These are phyloP conservation scores for Penicillium concentricum DNA, from an alignment of 2,329 filamentous ascomycete species.

Conservation along the genomic window DNA sequence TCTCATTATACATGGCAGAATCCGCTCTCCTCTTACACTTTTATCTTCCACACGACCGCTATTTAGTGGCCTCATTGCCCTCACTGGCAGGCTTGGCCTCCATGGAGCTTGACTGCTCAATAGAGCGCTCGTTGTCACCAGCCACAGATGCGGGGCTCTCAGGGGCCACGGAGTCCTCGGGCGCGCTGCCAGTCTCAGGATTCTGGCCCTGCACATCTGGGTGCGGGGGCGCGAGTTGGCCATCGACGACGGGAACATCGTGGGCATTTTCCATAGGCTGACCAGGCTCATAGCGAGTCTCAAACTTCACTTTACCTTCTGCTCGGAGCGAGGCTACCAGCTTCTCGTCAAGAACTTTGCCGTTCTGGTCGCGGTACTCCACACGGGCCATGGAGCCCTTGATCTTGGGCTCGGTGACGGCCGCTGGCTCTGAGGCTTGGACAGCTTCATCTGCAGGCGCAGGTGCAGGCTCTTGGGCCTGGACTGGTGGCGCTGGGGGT, in stretches of 20 bases:
- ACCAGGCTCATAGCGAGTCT: slow-evolving; percentile 93
- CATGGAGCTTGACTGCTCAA: slow-evolving; percentile 35
- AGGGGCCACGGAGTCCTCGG: slow-evolving; percentile 34
- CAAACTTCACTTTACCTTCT: slow-evolving; percentile 90
- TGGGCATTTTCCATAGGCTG: slow-evolving; percentile 77
- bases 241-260: slow-evolving; percentile 57
- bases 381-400: slow-evolving; percentile 72
- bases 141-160: slow-evolving; percentile 43
- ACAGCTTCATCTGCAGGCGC: slow-evolving; percentile 15
- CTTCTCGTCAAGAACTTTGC: slow-evolving; percentile 80
- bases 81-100: slow-evolving; percentile 50
- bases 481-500: slow-evolving; percentile 15
- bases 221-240: slow-evolving; percentile 51
- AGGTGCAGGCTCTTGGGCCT: slow-evolving; percentile 17
- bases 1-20: slow-evolving; percentile 24
- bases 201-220: slow-evolving; percentile 59
- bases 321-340: slow-evolving; percentile 70
- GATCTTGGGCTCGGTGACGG: slow-evolving; percentile 25
- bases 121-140: slow-evolving; percentile 38
- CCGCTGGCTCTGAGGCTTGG: slow-evolving; percentile 21
- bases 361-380: slow-evolving; percentile 92
- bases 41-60: slow-evolving; percentile 9
- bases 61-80: slow-evolving; percentile 47
- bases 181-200: slow-evolving; percentile 53
- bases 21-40: slow-evolving; percentile 2